Evolutionary conservation across 805 yeast genomes (phyloP).

Genomic region (Alloascoidea hylecoeti): DNA sequence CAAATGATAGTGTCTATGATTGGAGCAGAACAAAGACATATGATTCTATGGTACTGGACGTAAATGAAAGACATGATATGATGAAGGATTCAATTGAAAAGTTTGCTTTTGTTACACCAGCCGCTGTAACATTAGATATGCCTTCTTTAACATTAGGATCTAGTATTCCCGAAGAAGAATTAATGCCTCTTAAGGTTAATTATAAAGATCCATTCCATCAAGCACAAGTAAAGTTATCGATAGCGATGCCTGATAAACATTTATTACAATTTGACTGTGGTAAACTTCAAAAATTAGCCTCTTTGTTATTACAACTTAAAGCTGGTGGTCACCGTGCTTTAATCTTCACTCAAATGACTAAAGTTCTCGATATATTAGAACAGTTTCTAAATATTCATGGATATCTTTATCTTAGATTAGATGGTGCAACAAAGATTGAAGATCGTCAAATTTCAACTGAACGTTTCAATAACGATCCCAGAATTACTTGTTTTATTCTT

Average conservation of each 20-base stretch:
- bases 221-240: constrained; percentile 73
- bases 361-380: constrained; percentile 85
- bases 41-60: constrained; percentile 6
- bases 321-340: constrained; percentile 87
- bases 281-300: constrained; percentile 76
- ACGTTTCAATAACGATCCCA: constrained; percentile 73
- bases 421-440: constrained; percentile 95
- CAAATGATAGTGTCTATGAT: constrained; percentile 7
- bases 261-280: constrained; percentile 94
- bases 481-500: constrained; percentile 80
- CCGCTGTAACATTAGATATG: constrained; percentile 66
- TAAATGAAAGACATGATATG: constrained; percentile 17
- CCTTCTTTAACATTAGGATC: constrained; percentile 14
- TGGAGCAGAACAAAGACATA: constrained; percentile 6
- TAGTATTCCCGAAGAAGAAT: constrained; percentile 9
- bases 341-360: constrained; percentile 97
- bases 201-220: constrained; percentile 50
- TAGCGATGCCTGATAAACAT: constrained; percentile 94
- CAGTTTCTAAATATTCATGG: constrained; percentile 92
- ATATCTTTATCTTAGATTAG: constrained; percentile 84
- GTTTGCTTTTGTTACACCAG: constrained; percentile 80
- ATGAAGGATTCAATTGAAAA: constrained; percentile 47
- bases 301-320: constrained; percentile 59
- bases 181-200: constrained; percentile 3
- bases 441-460: constrained; percentile 93